A percentile compares a stretch with the other conserved stretches of the same genome.
Evolutionary conservation across 2,329 filamentous ascomycete species (phyloP).

Genomic region (Pestalotiopsis sp.): DNA sequence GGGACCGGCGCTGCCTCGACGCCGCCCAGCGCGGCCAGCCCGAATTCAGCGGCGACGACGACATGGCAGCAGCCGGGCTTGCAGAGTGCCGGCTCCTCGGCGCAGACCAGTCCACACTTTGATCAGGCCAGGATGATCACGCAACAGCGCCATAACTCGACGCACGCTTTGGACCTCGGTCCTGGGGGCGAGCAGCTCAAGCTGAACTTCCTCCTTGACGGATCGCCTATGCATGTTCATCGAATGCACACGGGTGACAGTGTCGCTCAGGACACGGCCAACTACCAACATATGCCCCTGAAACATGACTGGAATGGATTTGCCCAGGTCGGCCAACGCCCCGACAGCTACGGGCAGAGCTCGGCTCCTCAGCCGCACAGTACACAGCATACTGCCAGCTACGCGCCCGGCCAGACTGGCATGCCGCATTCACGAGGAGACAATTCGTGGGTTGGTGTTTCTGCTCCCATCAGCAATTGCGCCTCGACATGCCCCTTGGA

Average conservation of each 20-base stretch:
- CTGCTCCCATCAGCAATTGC: constrained; percentile 58
- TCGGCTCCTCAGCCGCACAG: background rate
- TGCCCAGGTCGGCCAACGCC: constrained; percentile 7
- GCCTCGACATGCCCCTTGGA: constrained; percentile 77
- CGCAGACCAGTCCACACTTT: constrained; percentile 26
- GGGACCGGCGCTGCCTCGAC: constrained; percentile 36
- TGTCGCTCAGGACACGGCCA: constrained; percentile 46
- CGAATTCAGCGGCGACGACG: constrained; percentile 30
- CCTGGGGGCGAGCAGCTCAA: constrained; percentile 64
- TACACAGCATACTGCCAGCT: background rate
- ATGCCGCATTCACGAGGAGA: background rate
- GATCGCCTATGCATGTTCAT: constrained; percentile 49
- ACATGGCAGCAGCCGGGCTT: constrained; percentile 27
- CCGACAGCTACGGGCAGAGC: constrained; percentile 4
- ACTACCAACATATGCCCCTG: constrained; percentile 49
- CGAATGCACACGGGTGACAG: constrained; percentile 53
- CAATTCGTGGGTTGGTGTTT: constrained; percentile 18
- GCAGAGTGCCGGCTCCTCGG: constrained; percentile 16
- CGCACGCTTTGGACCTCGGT: constrained; percentile 61
- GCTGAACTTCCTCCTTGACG: constrained; percentile 71
- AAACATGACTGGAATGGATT: constrained; percentile 50
- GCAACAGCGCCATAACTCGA: constrained; percentile 51
- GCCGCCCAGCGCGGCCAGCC: constrained; percentile 39
- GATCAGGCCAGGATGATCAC: constrained; percentile 35
- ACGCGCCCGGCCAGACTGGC: background rate